These are phyloP conservation scores for Backusella australiensis DNA, from an alignment of 192 early-diverging fungal species.

Conservation along the genomic window DNA sequence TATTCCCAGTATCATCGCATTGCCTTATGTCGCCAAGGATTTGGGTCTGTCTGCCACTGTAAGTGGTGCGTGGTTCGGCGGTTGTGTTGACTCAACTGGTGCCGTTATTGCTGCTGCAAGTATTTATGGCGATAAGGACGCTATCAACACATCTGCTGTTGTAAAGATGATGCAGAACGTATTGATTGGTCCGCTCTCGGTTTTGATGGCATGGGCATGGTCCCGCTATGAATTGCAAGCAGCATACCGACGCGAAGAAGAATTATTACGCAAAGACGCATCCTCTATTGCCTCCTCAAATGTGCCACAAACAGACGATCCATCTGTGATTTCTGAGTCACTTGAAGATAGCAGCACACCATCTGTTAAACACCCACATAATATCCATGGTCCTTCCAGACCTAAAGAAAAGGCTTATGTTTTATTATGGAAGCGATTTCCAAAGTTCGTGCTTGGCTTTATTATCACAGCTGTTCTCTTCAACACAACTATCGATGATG, in stretches of 20 bases:
- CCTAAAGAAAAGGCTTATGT: conserved; percentile 30
- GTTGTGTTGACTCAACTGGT: conserved; percentile 55
- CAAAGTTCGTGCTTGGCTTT: conserved; percentile 53
- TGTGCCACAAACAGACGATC: background rate
- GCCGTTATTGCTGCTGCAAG: conserved; percentile 52
- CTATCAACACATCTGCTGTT: conserved; percentile 49
- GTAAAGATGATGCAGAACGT: conserved; percentile 58
- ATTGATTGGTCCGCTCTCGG: conserved; percentile 50
- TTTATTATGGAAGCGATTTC: conserved; percentile 48
- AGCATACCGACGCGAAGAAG: conserved; percentile 17
- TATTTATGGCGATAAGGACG: conserved; percentile 44
- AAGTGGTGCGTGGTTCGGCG: conserved; percentile 53
- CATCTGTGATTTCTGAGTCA: background rate
- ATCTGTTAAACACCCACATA: conserved; percentile 7
- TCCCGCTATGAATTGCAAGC: conserved; percentile 34
- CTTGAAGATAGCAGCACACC: background rate
- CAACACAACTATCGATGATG: conserved; percentile 43
- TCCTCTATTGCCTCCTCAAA: background rate
- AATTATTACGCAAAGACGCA: background rate
- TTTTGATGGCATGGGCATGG: conserved; percentile 48
- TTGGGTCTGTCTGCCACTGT: conserved; percentile 39
- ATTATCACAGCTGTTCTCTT: conserved; percentile 46
- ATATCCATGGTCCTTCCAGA: conserved; percentile 7
- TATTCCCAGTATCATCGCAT: conserved; percentile 50
- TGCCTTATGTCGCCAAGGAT: conserved; percentile 50